Conservation (phyloP, 2,329 filamentous ascomycete genomes). For the Diaporthe batatas region DNA sequence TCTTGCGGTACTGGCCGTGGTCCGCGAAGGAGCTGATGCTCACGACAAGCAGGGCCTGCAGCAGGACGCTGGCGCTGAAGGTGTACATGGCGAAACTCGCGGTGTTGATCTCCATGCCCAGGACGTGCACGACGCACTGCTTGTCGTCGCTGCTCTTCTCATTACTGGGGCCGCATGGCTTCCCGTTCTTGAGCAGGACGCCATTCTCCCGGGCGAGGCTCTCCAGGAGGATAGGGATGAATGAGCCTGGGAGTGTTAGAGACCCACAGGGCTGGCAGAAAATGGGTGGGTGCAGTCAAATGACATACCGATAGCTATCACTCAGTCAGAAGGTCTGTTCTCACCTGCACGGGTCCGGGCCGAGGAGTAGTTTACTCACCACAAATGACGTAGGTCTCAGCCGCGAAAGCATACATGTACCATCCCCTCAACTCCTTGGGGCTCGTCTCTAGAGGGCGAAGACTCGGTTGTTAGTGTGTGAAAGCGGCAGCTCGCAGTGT, state of each 20-base stretch:
- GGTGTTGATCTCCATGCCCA: slow-evolving; percentile 91
- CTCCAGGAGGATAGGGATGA: slow-evolving; percentile 95
- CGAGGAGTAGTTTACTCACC: slow-evolving; percentile 66
- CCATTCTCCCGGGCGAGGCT: slow-evolving; percentile 94
- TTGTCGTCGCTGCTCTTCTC: slow-evolving; percentile 59
- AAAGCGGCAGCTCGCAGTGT: neutral
- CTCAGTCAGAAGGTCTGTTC: slow-evolving; percentile 25
- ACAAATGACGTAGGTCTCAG: slow-evolving; percentile 96
- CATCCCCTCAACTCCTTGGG: slow-evolving; percentile 89
- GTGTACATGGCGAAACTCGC: slow-evolving; percentile 98
- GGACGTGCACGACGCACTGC: slow-evolving; percentile 86
- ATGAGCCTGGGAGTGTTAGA: slow-evolving; percentile 73
- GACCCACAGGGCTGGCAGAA: slow-evolving; percentile 40
- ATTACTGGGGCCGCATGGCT: slow-evolving; percentile 78
- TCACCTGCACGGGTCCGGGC: neutral
- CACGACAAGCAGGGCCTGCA: slow-evolving; percentile 92
- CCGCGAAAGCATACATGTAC: slow-evolving; percentile 97
- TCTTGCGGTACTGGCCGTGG: slow-evolving; percentile 92
- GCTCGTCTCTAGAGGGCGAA: slow-evolving; percentile 72
- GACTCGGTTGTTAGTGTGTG: neutral
- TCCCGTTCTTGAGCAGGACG: slow-evolving; percentile 82
- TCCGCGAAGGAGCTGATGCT: slow-evolving; percentile 97
- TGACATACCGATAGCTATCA: slow-evolving; percentile 49
- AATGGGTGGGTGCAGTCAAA: neutral
- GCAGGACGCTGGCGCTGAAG: slow-evolving; percentile 89